Conservation (phyloP, 208 protist genomes). For the Trypanosoma platydactyli region DNA sequence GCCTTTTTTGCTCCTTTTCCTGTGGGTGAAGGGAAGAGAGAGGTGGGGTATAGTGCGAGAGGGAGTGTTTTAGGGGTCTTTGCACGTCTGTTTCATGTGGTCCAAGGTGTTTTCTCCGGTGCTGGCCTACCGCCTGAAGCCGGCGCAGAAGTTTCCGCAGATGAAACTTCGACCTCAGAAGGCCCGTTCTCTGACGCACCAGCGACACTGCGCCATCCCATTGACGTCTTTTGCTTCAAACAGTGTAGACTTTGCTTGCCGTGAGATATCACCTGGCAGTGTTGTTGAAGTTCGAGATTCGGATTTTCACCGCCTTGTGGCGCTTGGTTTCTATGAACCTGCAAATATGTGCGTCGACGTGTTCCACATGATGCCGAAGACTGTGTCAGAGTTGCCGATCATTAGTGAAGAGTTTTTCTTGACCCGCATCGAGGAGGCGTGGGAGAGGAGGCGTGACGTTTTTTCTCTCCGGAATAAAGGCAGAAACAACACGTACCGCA, state of each 20-base stretch:
- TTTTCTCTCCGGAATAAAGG: conserved; percentile 42
- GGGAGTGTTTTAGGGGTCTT: not conserved
- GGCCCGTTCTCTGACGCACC: conserved; percentile 45
- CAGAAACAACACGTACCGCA: conserved; percentile 65
- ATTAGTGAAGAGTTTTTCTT: conserved; percentile 86
- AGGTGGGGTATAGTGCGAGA: not conserved
- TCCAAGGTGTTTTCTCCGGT: conserved; percentile 68
- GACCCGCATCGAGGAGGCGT: conserved; percentile 50
- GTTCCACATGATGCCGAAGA: conserved; percentile 61
- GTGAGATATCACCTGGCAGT: conserved; percentile 53
- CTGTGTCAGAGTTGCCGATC: conserved; percentile 49
- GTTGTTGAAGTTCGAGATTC: conserved; percentile 72
- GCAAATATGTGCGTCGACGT: conserved; percentile 62
- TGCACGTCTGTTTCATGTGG: conserved; percentile 43
- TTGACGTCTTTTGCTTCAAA: conserved; percentile 52
- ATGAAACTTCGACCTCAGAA: conserved; percentile 49
- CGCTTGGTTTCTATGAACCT: conserved; percentile 82
- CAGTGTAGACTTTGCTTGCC: conserved; percentile 52
- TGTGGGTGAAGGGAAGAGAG: not conserved
- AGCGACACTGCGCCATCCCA: conserved; percentile 50
- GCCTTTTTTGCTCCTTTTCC: too few species aligned
- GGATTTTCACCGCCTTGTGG: conserved; percentile 49
- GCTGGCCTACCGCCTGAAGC: conserved; percentile 42
- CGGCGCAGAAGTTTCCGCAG: conserved; percentile 80
- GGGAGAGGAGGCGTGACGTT: conserved; percentile 56